These are phyloP conservation scores for Ustilago tritici DNA, from an alignment of 1,284 basidiomycete genomes.

Conservation along the genomic window DNA sequence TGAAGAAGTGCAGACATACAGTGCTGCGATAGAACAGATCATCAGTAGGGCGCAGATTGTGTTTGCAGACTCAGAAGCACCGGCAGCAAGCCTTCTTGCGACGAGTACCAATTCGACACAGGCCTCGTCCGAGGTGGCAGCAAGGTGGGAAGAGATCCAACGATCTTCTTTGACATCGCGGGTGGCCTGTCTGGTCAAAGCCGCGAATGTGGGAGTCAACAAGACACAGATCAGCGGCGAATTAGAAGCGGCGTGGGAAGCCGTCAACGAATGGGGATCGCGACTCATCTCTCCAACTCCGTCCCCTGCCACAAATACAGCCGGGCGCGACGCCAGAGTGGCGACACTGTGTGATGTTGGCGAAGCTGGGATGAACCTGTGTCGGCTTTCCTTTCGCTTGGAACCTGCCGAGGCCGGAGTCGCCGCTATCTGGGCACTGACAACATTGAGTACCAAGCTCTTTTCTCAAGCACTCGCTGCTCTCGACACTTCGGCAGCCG, in stretches of 20 bases:
- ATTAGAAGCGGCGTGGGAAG: conserved; percentile 21
- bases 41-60: conserved; percentile 8
- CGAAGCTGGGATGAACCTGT: conserved; percentile 34
- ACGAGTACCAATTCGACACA: conserved; percentile 10
- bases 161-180: conserved; percentile 19
- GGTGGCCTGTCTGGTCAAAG: conserved; percentile 18
- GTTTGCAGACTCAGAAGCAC: background rate
- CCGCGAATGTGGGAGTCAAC: conserved; percentile 17
- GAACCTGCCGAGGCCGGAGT: conserved; percentile 11
- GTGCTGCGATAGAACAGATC: conserved; percentile 15
- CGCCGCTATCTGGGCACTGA: conserved; percentile 41
- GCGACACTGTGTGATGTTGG: conserved; percentile 49
- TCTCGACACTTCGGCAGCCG: conserved; percentile 39
- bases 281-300: conserved; percentile 10
- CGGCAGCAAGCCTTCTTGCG: background rate
- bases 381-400: conserved; percentile 31
- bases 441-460: conserved; percentile 37
- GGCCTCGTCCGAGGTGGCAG: conserved; percentile 19
- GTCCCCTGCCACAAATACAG: conserved; percentile 2
- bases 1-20: conserved; percentile 14
- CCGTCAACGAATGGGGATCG: conserved; percentile 22
- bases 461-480: conserved; percentile 44
- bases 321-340: conserved; percentile 8
- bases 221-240: conserved; percentile 15
- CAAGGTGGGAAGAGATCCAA: conserved; percentile 34